Evolutionary conservation across 768 basidiomycete species (phyloP), one percentile per base, ranked within the genome.

Genomic region (Auriculariales sp.): DNA sequence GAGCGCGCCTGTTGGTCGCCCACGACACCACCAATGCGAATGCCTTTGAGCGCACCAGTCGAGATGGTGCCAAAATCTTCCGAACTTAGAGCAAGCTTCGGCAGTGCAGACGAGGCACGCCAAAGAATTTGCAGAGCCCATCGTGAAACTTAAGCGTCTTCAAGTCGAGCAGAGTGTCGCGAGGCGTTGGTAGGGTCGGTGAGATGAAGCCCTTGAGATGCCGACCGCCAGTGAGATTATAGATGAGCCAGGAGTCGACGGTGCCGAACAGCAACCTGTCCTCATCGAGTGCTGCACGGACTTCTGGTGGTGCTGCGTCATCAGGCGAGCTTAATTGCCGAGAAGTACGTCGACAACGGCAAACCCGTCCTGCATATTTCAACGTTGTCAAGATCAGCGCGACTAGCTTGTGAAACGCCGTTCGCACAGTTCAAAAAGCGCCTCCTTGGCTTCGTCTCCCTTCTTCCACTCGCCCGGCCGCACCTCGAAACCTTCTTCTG

Each of bases 1-100:
- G 22, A 99, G 69, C 22, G 94, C 94, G 4, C 86, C 63, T 99
- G 95, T 67, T 99, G 95, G 62, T 99, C 95, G n/a, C 95, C 95
- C 6, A 94, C 80, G 44, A 98, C 77, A 19, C 94, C 94, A 31
- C 81, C 92, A 48, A 99, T 88, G 7, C 83, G 83, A 10, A 91
- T 72, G 33, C 85, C 89, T 55, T 71, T 69, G 53, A 90, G 69
- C 2, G 79, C 59, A 2, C 88, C 86, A 28, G 69, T 67, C 6
- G 73, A 66, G 50, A 97, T 74, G 24, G 75, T 66, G 33, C 93
- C 95, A 65, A 94, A 98, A 3, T 92, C 80, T 66, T 98, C 85
- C 3, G 91, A 89, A 22, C 91, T 87, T 10, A 88, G 91, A 28
- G 90, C 88, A 52, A 99, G 75, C 54, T 72, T 79, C 10, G 94